A percentile compares a stretch with the other conserved stretches of the same genome.
Conservation (phyloP, 2,329 filamentous ascomycete genomes). For the Xylariaceae sp. region DNA sequence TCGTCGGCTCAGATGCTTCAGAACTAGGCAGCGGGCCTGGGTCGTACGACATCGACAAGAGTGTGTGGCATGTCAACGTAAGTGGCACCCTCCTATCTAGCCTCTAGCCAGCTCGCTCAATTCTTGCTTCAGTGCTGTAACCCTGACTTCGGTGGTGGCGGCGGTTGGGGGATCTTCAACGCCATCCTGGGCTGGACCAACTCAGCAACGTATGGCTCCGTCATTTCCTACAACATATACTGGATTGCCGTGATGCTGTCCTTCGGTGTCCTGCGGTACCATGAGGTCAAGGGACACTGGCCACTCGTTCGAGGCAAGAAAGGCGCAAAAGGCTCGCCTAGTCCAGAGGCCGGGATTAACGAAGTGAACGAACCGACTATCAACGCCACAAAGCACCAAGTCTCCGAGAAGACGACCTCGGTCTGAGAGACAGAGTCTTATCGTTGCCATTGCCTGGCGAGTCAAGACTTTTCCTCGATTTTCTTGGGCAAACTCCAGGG, state of each 20-base stretch:
- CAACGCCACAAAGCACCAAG: background rate
- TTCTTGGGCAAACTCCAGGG: no score
- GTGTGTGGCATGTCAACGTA: slow-evolving; percentile 77
- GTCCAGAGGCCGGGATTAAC: background rate
- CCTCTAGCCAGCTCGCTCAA: background rate
- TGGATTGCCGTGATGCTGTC: slow-evolving; percentile 65
- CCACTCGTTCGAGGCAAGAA: slow-evolving; percentile 29
- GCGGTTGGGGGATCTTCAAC: slow-evolving; percentile 84
- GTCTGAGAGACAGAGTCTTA: background rate
- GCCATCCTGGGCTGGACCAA: slow-evolving; percentile 82
- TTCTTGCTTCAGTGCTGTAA: slow-evolving; percentile 61
- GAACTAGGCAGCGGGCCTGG: slow-evolving; percentile 55
- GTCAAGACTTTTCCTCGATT: no score
- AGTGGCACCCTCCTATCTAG: slow-evolving; percentile 24
- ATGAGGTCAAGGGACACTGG: slow-evolving; percentile 49
- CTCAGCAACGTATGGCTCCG: slow-evolving; percentile 78
- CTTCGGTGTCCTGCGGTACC: slow-evolving; percentile 59
- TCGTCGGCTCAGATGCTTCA: slow-evolving; percentile 50
- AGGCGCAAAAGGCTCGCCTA: background rate
- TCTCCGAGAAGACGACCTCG: background rate
- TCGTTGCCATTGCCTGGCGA: no score
- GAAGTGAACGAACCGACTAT: background rate
- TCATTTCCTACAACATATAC: slow-evolving; percentile 82
- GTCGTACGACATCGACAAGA: slow-evolving; percentile 70
- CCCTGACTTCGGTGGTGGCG: slow-evolving; percentile 61